Evolutionary conservation across 352 stramenopile species (phyloP), one percentile per base, ranked within the genome.

Genomic region (Halophytophthora batemanensis): DNA sequence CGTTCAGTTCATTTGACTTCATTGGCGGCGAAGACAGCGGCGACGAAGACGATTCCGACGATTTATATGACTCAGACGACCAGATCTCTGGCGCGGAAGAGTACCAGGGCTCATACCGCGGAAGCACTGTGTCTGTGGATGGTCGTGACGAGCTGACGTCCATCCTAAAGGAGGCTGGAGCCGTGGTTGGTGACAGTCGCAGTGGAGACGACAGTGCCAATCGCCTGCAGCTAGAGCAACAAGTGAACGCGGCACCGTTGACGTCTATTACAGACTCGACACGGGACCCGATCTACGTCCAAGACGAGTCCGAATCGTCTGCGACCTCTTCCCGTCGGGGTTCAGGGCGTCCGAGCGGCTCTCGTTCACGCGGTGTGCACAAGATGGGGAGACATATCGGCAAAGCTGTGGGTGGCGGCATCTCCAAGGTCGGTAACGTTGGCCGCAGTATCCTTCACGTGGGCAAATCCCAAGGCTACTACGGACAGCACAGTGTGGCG

Each of bases 1-100:
- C 66, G 10, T 77, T 83, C 41, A 74, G 67, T 18, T 88, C 77
- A n/a, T 93, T 92, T 35, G 83, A 91, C 43, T 92, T 91, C 29
- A 75, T 93, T 34, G 81, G 81, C 4, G 83, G 83, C 6, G 82
- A 89, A 71, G 78, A 93, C 48, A 93, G 83, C 43, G 79, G 83
- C 0, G 63, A 77, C 39, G 64, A 72, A 62, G 80, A 93, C 34
- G 75, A 86, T 43, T 90, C 79, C 15, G 79, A 90, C 47, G 79
- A 82, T 10, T 45, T 80, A 0, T 89, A 91, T 53, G 81, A 89
- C 41, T 91, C 78, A 5, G 64, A 72, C 8, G 72, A 83, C 28
- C 71, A 89, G 38, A 71, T 91, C 17, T 84, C 75, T 0, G 81
- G 86, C 45, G 78, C 87, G 73, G 80, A 88, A 14, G 69, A 85